These are phyloP conservation scores for Beauveria australis DNA, from an alignment of 2,329 filamentous ascomycete species.

Conservation along the genomic window DNA sequence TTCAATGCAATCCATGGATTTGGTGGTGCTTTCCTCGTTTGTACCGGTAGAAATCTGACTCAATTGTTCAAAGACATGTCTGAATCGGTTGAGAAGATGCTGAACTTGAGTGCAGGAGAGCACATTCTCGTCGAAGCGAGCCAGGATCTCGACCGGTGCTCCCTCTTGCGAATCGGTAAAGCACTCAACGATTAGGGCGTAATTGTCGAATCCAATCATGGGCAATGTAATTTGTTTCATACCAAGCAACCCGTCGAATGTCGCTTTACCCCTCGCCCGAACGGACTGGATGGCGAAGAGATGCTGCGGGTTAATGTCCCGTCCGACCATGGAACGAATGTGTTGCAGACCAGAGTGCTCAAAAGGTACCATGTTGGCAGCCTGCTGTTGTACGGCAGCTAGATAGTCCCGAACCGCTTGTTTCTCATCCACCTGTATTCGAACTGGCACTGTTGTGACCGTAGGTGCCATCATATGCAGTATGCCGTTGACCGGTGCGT, in stretches of 20 bases:
- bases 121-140: background rate
- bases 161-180: background rate
- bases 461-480: slow-evolving; percentile 19
- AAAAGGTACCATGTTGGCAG: background rate
- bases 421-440: slow-evolving; percentile 19
- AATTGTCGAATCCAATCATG: background rate
- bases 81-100: background rate
- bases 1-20: background rate
- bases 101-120: background rate
- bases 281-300: slow-evolving; percentile 12
- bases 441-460: slow-evolving; percentile 20
- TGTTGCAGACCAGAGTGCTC: slow-evolving; percentile 17
- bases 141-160: background rate
- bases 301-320: slow-evolving; percentile 11
- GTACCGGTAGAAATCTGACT: background rate
- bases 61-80: background rate
- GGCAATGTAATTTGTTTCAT: background rate
- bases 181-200: background rate
- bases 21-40: background rate
- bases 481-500: slow-evolving; percentile 17
- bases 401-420: slow-evolving; percentile 24
- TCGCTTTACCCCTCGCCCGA: background rate
- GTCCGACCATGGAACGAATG: slow-evolving; percentile 14
- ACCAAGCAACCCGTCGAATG: background rate
- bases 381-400: background rate